These are phyloP conservation scores for Suhomyces bribrorum DNA, from an alignment of 1,139 yeast species.

Conservation along the genomic window DNA sequence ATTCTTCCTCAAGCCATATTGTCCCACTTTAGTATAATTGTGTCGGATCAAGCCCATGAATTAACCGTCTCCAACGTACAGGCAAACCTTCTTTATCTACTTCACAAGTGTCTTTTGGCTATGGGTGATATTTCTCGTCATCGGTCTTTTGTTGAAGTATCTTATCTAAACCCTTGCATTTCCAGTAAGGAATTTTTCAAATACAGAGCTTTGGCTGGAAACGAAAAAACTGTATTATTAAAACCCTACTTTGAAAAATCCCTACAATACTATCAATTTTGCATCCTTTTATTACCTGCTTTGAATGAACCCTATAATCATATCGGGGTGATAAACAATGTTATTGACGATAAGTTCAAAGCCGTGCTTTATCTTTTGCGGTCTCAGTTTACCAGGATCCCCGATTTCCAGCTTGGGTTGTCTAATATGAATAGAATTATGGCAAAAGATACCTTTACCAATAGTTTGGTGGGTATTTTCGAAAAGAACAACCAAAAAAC, in stretches of 20 bases:
- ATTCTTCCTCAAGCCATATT: constrained; percentile 33
- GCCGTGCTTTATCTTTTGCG: constrained; percentile 55
- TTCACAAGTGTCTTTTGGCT: constrained; percentile 56
- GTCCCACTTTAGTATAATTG: constrained; percentile 24
- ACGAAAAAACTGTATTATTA: constrained; percentile 26
- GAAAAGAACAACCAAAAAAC: neutral
- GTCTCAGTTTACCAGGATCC: constrained; percentile 55
- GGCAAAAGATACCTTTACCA: constrained; percentile 34
- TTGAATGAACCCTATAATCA: constrained; percentile 69
- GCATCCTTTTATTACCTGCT: constrained; percentile 60
- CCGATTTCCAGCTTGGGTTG: constrained; percentile 46
- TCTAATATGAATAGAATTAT: constrained; percentile 38
- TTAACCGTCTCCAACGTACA: constrained; percentile 26
- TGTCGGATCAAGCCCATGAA: constrained; percentile 17
- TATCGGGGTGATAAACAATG: constrained; percentile 57
- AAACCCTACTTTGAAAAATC: constrained; percentile 34
- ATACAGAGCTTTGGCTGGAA: constrained; percentile 36
- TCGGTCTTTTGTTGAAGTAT: constrained; percentile 46
- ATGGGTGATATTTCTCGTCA: constrained; percentile 65
- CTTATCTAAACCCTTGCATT: constrained; percentile 39
- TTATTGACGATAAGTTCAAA: constrained; percentile 33
- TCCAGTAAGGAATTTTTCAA: constrained; percentile 38
- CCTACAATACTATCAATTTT: constrained; percentile 49
- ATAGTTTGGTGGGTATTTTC: constrained; percentile 22
- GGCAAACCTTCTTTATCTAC: constrained; percentile 48